Evolutionary conservation across 2,329 filamentous ascomycete species (phyloP), one percentile per base, ranked within the genome.

Genomic region (Aureobasidium sp.): DNA sequence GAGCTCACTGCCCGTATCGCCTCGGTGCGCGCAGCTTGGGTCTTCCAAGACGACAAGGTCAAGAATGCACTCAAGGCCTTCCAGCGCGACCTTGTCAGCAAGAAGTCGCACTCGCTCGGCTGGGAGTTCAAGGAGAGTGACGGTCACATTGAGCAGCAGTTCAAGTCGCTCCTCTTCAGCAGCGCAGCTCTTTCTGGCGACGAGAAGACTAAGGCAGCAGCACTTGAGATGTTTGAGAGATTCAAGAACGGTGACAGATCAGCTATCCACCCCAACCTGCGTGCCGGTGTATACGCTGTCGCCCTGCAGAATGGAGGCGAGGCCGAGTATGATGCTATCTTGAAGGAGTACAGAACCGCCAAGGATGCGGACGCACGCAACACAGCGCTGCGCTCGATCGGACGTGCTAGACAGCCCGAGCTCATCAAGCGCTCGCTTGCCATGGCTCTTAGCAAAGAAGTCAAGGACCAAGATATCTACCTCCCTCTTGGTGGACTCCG

Each of bases 401-500:
- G 93, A 56, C 85, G 91, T 56, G 86, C 90, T 50, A 87, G 87
- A 71, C 82, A 89, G 62, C 86, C 90, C 1, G 85, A 87, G 66
- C 83, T 97, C 53, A 93, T 97, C 73, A 79, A 94, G 78, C 85
- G 85, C 64, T 93, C 91, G 3, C 82, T 97, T 15, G 82, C 79
- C 33, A 80, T 97, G 65, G 82, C 91, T 35, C 81, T 92, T 62
- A 85, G 85, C 72, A 85, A 87, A 64, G 88, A 96, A 67, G 88
- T 97, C 75, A 96, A 95, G 80, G 91, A 89, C 66, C 93, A 97
- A 75, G 93, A 97, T 74, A 86, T 97, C 66, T 97, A 96, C 77
- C 85, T 96, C 72, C 92, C 93, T 1, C 83, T 94, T 42, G 84
- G 85, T 37, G 89, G 89, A 8, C 82, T 97, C 31, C 85, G 92